Evolutionary conservation across 768 basidiomycete genomes (phyloP), one percentile per base, ranked within the genome.

Genomic region (Termitomyces sp.): DNA sequence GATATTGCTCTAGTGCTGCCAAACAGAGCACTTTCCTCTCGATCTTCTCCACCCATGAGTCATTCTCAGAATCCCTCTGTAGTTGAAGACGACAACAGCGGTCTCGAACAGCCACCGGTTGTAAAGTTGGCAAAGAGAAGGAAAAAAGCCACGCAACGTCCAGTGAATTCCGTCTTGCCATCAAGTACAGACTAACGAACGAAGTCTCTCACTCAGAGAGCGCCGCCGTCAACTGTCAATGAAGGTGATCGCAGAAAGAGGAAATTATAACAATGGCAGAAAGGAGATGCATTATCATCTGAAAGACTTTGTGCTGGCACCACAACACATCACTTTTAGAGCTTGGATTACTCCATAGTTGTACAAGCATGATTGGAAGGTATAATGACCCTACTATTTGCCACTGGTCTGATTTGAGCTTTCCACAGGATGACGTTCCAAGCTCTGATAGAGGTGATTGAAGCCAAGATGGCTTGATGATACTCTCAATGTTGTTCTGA

Each of bases 341-440:
- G 12, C n/a, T 15, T 53, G 47, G 9, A 52, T 60, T 5, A 73
- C 52, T 69, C 78, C 79, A 80, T 0, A 80, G 65, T 0, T 72
- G 66, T 20, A 70, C 65, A 1, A 80, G 66, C 1, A 78, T 76
- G 31, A 75, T 65, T 1, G 73, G 73, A 34, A 79, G 68, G 57
- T 77, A 66, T 20, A 77, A 55, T 25, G 1, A 25, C 20, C 20
- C 20, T 25, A 25, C 20, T 25, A 25, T 25, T 25, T 25, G 20
- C 20, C 77, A 81, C 61, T 76, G 61, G 45, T 76, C 71, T 15
- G 76, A 69, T 36, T 72, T 74, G 20, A 74, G 61, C 47, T 73
- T 74, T 17, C 52, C 36, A 12, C 36, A 53, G 4, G 52, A 53
- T 3, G 36, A 36, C 11, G 70, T 69, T 47, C 71, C 67, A 0